A percentile compares a stretch with the other conserved stretches of the same genome.
Evolutionary conservation across 768 basidiomycete genomes (phyloP).

Genomic region (Panellus pusillus): DNA sequence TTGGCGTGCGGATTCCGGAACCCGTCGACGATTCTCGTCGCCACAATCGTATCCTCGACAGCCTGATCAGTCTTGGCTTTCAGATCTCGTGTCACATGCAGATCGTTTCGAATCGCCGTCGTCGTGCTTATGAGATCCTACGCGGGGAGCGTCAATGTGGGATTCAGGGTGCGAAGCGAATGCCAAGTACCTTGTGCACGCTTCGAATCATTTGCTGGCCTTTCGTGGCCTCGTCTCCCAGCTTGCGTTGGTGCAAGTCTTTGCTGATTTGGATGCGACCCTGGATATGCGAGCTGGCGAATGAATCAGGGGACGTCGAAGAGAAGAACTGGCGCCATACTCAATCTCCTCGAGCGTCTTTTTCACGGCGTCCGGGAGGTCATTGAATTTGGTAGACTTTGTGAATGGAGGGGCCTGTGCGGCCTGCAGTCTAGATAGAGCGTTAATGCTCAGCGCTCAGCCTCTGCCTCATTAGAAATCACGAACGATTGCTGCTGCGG

Average conservation of each 20-base stretch:
- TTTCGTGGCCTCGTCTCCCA: conserved; percentile 73
- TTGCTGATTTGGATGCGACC: conserved; percentile 79
- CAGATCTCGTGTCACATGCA: conserved; percentile 65
- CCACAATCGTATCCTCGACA: conserved; percentile 77
- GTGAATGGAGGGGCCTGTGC: conserved; percentile 41
- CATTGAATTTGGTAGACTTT: conserved; percentile 77
- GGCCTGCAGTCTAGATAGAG: background rate
- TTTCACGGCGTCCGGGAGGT: conserved; percentile 70
- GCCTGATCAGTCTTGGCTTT: conserved; percentile 75
- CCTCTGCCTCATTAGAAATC: background rate
- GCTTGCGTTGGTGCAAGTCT: conserved; percentile 72
- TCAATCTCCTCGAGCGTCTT: conserved; percentile 68
- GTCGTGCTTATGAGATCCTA: conserved; percentile 68
- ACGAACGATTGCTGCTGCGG: conserved; percentile 30
- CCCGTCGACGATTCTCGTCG: conserved; percentile 76
- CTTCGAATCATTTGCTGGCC: conserved; percentile 67
- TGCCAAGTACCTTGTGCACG: conserved; percentile 57
- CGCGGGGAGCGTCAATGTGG: background rate
- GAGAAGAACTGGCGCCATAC: conserved; percentile 38
- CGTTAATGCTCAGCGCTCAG: conserved; percentile 23
- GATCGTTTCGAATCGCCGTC: conserved; percentile 65
- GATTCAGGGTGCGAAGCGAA: background rate
- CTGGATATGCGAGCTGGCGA: conserved; percentile 63
- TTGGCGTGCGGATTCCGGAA: conserved; percentile 75
- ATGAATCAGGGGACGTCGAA: conserved; percentile 13